Conservation (phyloP, 2,329 filamentous ascomycete genomes). For the Penicillium sp. region DNA sequence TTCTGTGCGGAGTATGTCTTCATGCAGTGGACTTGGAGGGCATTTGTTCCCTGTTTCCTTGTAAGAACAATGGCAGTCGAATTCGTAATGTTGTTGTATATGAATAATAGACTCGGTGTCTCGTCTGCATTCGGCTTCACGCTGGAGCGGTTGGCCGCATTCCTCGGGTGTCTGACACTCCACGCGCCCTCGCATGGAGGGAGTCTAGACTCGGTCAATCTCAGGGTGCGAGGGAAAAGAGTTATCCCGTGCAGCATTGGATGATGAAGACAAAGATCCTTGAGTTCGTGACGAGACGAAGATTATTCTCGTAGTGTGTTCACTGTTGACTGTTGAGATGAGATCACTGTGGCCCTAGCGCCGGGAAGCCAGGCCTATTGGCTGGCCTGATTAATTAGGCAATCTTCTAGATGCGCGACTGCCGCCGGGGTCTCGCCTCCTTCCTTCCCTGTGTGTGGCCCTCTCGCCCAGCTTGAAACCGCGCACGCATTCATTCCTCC, state of each 20-base stretch:
- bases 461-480: too few species aligned
- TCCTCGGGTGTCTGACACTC: slow-evolving; percentile 6
- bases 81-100: background rate
- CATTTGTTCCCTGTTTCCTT: too few species aligned
- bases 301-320: too few species aligned
- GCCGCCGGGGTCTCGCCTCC: background rate
- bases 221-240: background rate
- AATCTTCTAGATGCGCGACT: slow-evolving; percentile 9
- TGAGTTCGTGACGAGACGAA: too few species aligned
- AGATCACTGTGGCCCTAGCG: background rate
- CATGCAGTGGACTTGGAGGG: background rate
- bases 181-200: slow-evolving; percentile 9
- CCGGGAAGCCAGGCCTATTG: background rate
- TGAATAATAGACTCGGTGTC: slow-evolving; percentile 2
- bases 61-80: background rate
- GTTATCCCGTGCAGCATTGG: slow-evolving; percentile 2
- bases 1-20: background rate
- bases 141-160: slow-evolving; percentile 3
- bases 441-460: background rate
- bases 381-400: slow-evolving; percentile 7
- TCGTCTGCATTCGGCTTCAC: slow-evolving; percentile 1
- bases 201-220: background rate
- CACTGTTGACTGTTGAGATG: too few species aligned
- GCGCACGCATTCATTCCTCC: background rate
- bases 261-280: too few species aligned